Evolutionary conservation across 2,329 filamentous ascomycete genomes (phyloP).

Genomic region (Chaetomiaceae sp.): DNA sequence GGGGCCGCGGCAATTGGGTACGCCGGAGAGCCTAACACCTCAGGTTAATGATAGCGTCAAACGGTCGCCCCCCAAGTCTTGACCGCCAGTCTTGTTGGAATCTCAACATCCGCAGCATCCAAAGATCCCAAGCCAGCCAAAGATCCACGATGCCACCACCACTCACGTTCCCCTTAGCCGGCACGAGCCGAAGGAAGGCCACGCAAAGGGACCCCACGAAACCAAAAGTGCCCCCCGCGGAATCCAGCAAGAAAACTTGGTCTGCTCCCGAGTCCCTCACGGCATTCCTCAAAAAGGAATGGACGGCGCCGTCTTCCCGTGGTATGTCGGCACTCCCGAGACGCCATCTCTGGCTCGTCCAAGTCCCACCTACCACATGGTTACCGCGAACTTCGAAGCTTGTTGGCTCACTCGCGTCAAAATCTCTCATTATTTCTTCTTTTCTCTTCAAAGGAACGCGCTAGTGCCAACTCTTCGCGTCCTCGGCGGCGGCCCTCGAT

Average conservation of each 20-base stretch:
- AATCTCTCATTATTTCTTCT: neutral
- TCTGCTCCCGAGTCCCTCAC: neutral
- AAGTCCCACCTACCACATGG: neutral
- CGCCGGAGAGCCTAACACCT: neutral
- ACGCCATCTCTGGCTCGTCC: neutral
- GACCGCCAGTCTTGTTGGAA: neutral
- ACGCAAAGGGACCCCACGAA: neutral
- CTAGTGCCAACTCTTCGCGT: slow-evolving; percentile 4
- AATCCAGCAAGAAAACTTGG: neutral
- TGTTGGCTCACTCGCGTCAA: neutral
- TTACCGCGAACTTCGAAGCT: no score
- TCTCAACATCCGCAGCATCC: no score
- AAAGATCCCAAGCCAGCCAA: no score
- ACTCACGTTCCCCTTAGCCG: slow-evolving; percentile 1
- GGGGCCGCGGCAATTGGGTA: neutral
- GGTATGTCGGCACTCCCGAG: neutral
- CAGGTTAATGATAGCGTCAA: neutral
- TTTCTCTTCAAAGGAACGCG: neutral
- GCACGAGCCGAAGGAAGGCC: slow-evolving; percentile 4
- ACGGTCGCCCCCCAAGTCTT: neutral
- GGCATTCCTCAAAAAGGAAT: neutral
- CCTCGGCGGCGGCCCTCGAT: slow-evolving; percentile 1
- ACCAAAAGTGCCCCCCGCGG: neutral
- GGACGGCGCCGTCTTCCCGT: neutral
- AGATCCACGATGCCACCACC: neutral